Evolutionary conservation across 2,329 filamentous ascomycete species (phyloP), one percentile per base, ranked within the genome.

Genomic region (Colletotrichum echinochloae): DNA sequence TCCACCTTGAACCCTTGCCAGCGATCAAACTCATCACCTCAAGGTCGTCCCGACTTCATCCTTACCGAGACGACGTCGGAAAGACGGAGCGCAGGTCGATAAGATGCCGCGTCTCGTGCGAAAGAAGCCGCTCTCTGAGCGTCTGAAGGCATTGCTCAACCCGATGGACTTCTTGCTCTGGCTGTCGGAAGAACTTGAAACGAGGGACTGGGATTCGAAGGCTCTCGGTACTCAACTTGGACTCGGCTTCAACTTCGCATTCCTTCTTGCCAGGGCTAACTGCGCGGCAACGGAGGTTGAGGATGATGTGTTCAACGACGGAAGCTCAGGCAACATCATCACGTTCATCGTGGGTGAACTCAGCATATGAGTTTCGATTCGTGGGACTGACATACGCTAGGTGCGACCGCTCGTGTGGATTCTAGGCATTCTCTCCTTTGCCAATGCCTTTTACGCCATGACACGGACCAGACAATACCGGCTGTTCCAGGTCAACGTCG

Each of bases 161-260:
- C 94, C 94, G 3, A 91, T 93, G 83, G 96, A 99, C 82, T 93
- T 95, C 77, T 83, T 96, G 64, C 89, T 99, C 23, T 97, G 94
- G 92, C 81, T 97, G 2, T 97, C 94, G 0, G 95, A 98, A 79
- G 94, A 97, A 82, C 88, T 99, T 71, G 95, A 98, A 79, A 94
- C 94, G 35, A 91, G 92, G 77, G 93, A 97, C 76, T 97, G 94
- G 90, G 93, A 98, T 75, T 94, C 95, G 26, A 91, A 93, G 74
- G 83, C 90, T 44, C 92, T 94, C 79, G 92, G 94, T 33, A 88
- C 90, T 6, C 90, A 93, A 61, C 83, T 97, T 23, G 95, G 94
- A 6, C 75, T 97, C 35, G 87, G 79, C 0, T 84, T 95, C 76
- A 98, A 98, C 80, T 82, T 97, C 49, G 75, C 91, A 39, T 95